Conservation (phyloP, 345 rosid genomes). For the Punica granatum region DNA sequence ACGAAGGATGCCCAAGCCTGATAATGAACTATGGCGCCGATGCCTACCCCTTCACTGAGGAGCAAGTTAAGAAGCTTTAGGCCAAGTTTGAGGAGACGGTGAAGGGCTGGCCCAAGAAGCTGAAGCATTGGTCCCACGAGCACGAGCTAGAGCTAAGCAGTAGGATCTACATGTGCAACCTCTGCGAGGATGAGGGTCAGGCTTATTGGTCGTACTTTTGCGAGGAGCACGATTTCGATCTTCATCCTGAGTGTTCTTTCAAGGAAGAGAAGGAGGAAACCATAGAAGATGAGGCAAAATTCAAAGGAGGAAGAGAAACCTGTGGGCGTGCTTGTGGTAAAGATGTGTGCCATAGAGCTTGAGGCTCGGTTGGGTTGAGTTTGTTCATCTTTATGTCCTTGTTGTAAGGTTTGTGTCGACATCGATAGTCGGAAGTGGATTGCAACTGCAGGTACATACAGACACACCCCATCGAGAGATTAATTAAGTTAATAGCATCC, state of each 20-base stretch:
- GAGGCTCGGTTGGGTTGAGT: slow-evolving; percentile 4
- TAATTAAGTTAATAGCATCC: too few relatives aligned
- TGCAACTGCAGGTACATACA: too few relatives aligned
- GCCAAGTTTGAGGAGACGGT: slow-evolving; percentile 36
- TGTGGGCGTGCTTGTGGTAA: slow-evolving; percentile 55
- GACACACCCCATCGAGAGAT: too few relatives aligned
- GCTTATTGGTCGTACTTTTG: slow-evolving; percentile 57
- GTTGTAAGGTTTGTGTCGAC: not conserved
- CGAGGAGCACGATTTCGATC: slow-evolving; percentile 53
- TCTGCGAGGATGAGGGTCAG: slow-evolving; percentile 20
- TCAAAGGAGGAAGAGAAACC: not conserved
- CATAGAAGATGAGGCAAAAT: not conserved
- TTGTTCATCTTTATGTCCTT: not conserved
- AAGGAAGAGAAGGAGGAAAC: slow-evolving; percentile 7
- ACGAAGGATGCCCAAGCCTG: slow-evolving; percentile 23
- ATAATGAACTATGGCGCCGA: slow-evolving; percentile 24
- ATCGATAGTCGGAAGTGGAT: not conserved
- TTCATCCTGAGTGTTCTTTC: slow-evolving; percentile 53
- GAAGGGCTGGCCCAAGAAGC: slow-evolving; percentile 65
- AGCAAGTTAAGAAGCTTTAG: slow-evolving; percentile 19
- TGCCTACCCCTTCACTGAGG: slow-evolving; percentile 36
- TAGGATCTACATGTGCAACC: slow-evolving; percentile 7
- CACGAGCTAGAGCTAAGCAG: slow-evolving; percentile 45
- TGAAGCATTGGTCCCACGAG: slow-evolving; percentile 52
- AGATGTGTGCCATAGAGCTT: slow-evolving; percentile 39